Evolutionary conservation across 176 grass and related monocot species (phyloP).

Genomic region (Hsuehochloa calcarea): DNA sequence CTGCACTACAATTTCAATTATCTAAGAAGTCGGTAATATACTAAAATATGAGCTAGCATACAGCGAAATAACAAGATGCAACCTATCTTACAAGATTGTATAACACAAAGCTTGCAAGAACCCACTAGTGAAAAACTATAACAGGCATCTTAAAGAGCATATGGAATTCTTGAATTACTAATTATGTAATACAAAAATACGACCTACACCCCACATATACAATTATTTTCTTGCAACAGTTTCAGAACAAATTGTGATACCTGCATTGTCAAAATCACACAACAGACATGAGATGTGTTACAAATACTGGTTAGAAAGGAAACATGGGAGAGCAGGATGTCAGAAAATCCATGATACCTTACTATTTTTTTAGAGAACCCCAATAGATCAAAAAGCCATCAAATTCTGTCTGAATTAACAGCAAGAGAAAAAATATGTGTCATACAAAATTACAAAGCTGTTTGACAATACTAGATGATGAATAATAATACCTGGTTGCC

Average conservation of each 20-base stretch:
- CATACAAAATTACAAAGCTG: neutral
- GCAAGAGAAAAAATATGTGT: neutral
- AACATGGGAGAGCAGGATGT: neutral
- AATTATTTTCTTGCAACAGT: conserved; percentile 8
- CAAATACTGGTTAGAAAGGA: conserved; percentile 5
- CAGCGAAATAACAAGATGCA: neutral
- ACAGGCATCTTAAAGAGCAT: neutral
- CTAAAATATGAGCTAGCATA: neutral
- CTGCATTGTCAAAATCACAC: neutral
- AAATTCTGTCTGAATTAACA: conserved; percentile 19
- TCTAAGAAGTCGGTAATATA: neutral
- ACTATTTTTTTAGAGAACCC: neutral
- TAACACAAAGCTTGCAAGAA: conserved; percentile 2
- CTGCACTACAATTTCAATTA: neutral
- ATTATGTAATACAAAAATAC: neutral
- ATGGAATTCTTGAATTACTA: neutral
- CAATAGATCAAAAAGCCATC: conserved; percentile 3
- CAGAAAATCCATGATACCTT: neutral
- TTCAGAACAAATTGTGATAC: neutral
- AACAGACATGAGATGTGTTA: neutral
- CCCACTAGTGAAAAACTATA: neutral
- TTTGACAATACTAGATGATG: conserved; percentile 7
- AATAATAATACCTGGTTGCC: conserved; percentile 34
- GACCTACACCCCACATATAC: neutral
- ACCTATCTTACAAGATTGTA: neutral